These are phyloP conservation scores for Marasmius sp. DNA, from an alignment of 1,284 basidiomycete species.

Conservation along the genomic window DNA sequence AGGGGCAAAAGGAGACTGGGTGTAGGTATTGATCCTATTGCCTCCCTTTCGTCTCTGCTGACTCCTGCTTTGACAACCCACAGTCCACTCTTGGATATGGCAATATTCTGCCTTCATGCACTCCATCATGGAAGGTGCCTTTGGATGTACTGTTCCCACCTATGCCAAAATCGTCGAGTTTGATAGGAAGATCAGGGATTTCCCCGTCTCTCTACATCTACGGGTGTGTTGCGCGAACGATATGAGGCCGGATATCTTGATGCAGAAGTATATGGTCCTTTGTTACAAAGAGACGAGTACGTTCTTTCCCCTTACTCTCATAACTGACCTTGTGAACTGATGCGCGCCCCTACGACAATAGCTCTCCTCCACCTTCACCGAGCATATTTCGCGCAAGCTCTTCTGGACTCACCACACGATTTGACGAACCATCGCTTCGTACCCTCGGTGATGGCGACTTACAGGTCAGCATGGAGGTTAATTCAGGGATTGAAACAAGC, in stretches of 20 bases:
- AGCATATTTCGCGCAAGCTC: slow-evolving; percentile 63
- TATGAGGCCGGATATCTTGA: slow-evolving; percentile 19
- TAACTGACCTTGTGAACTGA: background rate
- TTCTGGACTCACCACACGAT: slow-evolving; percentile 58
- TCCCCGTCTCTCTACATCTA: slow-evolving; percentile 49
- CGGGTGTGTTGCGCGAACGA: slow-evolving; percentile 33
- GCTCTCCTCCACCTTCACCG: slow-evolving; percentile 68
- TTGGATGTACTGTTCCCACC: slow-evolving; percentile 50
- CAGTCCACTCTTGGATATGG: slow-evolving; percentile 59
- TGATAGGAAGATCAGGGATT: slow-evolving; percentile 52
- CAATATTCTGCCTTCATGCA: slow-evolving; percentile 54
- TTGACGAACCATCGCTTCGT: slow-evolving; percentile 60
- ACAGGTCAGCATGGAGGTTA: slow-evolving; percentile 67
- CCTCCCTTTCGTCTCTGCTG: background rate
- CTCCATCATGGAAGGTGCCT: slow-evolving; percentile 50
- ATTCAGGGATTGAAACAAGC: slow-evolving; percentile 47
- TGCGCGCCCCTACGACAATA: slow-evolving; percentile 22
- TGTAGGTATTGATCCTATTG: slow-evolving; percentile 41
- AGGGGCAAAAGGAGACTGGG: slow-evolving; percentile 42
- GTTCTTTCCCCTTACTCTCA: slow-evolving; percentile 17
- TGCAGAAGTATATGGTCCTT: slow-evolving; percentile 51
- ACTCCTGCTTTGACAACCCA: background rate
- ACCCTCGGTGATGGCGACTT: slow-evolving; percentile 67
- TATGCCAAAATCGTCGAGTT: slow-evolving; percentile 48
- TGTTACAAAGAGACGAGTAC: slow-evolving; percentile 58